These are phyloP conservation scores for Trypanosoma lewisi DNA, from an alignment of 208 protist species.

Conservation along the genomic window DNA sequence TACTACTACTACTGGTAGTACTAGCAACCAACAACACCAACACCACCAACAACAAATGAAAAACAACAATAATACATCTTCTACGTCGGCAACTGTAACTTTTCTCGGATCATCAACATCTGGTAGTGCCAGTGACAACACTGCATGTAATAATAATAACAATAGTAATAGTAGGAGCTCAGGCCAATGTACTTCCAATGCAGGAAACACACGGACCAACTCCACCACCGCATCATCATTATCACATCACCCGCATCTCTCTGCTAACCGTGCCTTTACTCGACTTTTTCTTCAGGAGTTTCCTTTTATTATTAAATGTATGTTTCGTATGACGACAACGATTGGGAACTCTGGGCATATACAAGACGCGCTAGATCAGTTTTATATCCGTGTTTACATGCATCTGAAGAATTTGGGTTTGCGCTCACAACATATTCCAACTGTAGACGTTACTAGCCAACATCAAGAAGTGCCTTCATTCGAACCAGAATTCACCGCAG, in stretches of 20 bases:
- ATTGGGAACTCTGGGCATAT: constrained; percentile 46
- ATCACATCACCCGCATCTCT: constrained; percentile 27
- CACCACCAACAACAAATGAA: no score
- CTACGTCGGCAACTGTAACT: no score
- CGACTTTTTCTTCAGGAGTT: constrained; percentile 80
- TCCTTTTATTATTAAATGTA: constrained; percentile 59
- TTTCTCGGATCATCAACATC: no score
- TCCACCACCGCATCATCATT: constrained; percentile 25
- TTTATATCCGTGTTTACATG: constrained; percentile 69
- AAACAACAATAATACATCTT: no score
- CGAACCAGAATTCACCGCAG: background rate
- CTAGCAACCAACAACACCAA: background rate
- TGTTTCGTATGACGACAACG: constrained; percentile 41
- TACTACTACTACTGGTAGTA: background rate
- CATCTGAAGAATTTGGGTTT: constrained; percentile 58
- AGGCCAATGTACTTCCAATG: background rate
- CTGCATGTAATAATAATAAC: no score
- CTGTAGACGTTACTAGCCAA: background rate
- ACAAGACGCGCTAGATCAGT: constrained; percentile 73
- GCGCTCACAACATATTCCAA: constrained; percentile 23
- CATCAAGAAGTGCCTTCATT: background rate
- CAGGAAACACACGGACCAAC: background rate
- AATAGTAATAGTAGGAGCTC: no score
- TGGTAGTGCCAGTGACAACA: no score
- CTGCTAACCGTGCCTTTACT: constrained; percentile 62